Evolutionary conservation across 2,329 filamentous ascomycete genomes (phyloP), one percentile per base, ranked within the genome.

Genomic region (Fusarium pseudograminearum): DNA sequence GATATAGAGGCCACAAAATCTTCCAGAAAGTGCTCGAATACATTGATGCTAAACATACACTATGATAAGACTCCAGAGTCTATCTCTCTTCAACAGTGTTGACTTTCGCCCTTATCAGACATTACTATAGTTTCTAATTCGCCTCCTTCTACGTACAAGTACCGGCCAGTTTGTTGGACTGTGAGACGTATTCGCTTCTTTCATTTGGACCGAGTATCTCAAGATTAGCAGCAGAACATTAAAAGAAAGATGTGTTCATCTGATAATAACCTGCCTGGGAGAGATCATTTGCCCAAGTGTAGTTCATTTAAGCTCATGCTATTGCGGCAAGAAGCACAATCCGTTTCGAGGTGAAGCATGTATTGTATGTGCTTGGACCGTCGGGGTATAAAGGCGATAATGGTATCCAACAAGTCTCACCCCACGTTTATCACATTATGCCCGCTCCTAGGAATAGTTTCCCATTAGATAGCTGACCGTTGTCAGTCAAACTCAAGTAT

Each of bases 381-480:
- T 47, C 15, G 24, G 5, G 41, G 28, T 40, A 24, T 6, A 24
- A 20, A 14, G 4, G 26, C 5, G 58, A 44, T 24, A 41, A 51
- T 31, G 31, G 8, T n/a, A 34, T 46, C 54, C 47, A 54, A 55
- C 46, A 48, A 41, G 46, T 36, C 44, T 38, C 40, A 38, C 15
- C 22, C 40, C 7, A 8, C 20, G 6, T 22, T 10, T 45, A 5
- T 31, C 33, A 15, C 22, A 22, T 11, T 18, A 15, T 18, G 22
- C 7, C 24, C 10, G 9, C 30, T 66, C 65, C 24, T 56, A 28
- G 9, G 2, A 54, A n/a, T 33, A 58, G 18, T 42, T 47, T 24
- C 45, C 45, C 12, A 11, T 20, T 15, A 22, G 36, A 5, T 69
- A 56, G 56, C 53, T 57, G 18, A 61, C 56, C n/a, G 26, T 56